Percentiles rank a stretch among this genome's conserved stretches.
These are phyloP conservation scores for Eruca vesicaria DNA, from an alignment of 441 rosid species.

Conservation along the genomic window DNA sequence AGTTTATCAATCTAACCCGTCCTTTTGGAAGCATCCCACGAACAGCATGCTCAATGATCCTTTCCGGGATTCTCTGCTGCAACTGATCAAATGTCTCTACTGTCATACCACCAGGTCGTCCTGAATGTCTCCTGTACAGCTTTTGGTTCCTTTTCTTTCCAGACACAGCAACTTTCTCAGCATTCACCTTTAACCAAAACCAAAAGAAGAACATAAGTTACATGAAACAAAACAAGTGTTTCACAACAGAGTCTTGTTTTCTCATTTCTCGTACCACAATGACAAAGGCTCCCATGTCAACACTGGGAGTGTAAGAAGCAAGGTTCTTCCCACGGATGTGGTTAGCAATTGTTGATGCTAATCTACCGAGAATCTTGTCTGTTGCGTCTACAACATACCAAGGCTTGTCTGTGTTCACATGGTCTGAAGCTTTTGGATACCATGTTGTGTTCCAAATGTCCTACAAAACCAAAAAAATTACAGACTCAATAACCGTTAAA, in stretches of 20 bases:
- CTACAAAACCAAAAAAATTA: conserved; percentile 35
- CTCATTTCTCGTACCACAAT: conserved; percentile 56
- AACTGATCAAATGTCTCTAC: conserved; percentile 88
- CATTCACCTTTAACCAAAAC: conserved; percentile 65
- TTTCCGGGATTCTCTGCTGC: conserved; percentile 92
- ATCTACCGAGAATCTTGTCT: conserved; percentile 82
- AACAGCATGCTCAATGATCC: conserved; percentile 96
- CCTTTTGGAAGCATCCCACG: conserved; percentile 99
- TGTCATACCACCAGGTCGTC: conserved; percentile 97
- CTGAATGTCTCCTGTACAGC: conserved; percentile 97
- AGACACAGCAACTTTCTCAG: conserved; percentile 93
- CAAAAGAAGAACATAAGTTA: neutral
- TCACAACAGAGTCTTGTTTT: neutral
- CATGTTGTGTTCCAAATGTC: conserved; percentile 94
- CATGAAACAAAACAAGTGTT: neutral
- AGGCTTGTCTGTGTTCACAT: conserved; percentile 72
- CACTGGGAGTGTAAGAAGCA: conserved; percentile 86
- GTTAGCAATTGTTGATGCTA: conserved; percentile 85
- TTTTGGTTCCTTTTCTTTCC: conserved; percentile 93
- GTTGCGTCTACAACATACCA: conserved; percentile 94
- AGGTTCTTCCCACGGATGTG: conserved; percentile 91
- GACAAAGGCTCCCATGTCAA: conserved; percentile 96
- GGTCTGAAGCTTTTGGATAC: conserved; percentile 93
- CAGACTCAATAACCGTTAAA: neutral
- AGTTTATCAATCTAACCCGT: conserved; percentile 55